A percentile compares a stretch with the other conserved stretches of the same genome.
These are phyloP conservation scores for Daldinia vernicosa DNA, from an alignment of 495 filamentous ascomycete genomes.

Conservation along the genomic window DNA sequence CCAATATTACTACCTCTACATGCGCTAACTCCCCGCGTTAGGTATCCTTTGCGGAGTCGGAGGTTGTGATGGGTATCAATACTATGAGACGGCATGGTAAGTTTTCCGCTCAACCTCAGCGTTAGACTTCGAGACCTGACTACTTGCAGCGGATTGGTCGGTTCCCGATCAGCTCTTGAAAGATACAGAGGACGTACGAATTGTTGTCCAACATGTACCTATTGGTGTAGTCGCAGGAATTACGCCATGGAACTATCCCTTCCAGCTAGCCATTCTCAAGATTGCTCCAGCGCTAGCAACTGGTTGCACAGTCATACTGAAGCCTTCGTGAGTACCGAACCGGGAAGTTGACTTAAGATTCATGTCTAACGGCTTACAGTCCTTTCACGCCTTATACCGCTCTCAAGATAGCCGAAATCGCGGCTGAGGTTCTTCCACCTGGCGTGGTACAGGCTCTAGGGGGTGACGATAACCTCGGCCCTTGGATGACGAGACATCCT, in stretches of 20 bases:
- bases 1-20: not conserved
- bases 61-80: not conserved
- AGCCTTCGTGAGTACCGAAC: not conserved
- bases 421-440: not conserved
- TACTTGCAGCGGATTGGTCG: not conserved
- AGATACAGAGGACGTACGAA: not conserved
- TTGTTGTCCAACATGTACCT: not conserved
- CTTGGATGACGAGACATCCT: not conserved
- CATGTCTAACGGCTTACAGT: not conserved
- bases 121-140: not conserved
- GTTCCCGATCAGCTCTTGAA: not conserved
- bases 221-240: not conserved
- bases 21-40: not conserved
- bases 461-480: slow-evolving; percentile 2
- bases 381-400: not conserved
- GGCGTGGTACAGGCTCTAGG: not conserved
- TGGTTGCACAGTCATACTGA: not conserved
- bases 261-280: not conserved
- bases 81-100: not conserved
- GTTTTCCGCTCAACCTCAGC: not conserved
- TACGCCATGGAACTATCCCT: not conserved
- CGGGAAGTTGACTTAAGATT: not conserved
- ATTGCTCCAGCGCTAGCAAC: not conserved
- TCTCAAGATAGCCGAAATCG: not conserved
- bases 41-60: not conserved